Evolutionary conservation across 2,329 filamentous ascomycete genomes (phyloP).

Genomic region (Cryphonectria radicalis): DNA sequence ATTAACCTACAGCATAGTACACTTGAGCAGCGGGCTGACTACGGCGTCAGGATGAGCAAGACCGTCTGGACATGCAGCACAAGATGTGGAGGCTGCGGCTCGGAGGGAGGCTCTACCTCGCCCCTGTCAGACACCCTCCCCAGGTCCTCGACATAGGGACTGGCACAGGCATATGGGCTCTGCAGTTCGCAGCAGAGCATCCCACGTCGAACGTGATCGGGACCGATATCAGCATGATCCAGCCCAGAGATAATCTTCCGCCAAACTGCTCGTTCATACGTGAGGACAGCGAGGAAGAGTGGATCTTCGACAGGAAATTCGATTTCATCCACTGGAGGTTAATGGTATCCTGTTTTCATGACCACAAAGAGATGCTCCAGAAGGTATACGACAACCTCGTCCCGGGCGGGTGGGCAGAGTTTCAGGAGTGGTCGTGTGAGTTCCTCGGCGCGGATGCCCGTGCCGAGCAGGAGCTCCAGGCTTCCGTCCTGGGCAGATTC

Average conservation of each 20-base stretch:
- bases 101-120: constrained; percentile 6
- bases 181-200: constrained; percentile 18
- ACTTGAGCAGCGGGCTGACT: neutral
- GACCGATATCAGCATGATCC: constrained; percentile 32
- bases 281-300: constrained; percentile 21
- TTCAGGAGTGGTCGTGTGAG: constrained; percentile 16
- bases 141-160: constrained; percentile 20
- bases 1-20: neutral
- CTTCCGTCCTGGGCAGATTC: neutral
- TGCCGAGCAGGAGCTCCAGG: constrained; percentile 1
- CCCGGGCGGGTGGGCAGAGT: constrained; percentile 14
- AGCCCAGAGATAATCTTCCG: constrained; percentile 30
- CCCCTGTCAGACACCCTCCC: neutral
- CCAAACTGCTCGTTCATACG: constrained; percentile 13
- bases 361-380: constrained; percentile 6
- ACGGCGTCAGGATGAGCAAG: constrained; percentile 13
- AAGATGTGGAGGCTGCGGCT: constrained; percentile 8
- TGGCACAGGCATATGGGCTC: constrained; percentile 20
- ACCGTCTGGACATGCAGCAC: constrained; percentile 20
- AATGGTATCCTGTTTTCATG: constrained; percentile 8
- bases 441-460: constrained; percentile 6
- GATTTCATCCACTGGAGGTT: constrained; percentile 20
- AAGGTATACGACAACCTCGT: constrained; percentile 11
- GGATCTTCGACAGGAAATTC: constrained; percentile 11
- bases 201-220: constrained; percentile 19